Evolutionary conservation across 2,329 filamentous ascomycete genomes (phyloP), one percentile per base, ranked within the genome.

Genomic region (Fusarium piperis): DNA sequence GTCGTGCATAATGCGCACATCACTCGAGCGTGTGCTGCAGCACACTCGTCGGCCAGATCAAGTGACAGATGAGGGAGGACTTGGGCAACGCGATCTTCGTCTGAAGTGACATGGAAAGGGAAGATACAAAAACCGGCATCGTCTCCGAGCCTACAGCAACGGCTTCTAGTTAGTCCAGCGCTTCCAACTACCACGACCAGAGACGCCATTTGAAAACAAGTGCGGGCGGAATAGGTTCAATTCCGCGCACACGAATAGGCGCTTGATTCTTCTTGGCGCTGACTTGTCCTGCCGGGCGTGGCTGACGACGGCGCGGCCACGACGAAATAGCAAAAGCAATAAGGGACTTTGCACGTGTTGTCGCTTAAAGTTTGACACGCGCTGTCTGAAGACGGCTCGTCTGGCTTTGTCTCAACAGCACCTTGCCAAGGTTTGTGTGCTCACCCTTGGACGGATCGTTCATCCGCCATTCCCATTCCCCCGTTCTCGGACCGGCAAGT

Each of bases 291-390:
- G 71, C 63, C 64, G 60, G 60, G 38, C 65, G 64, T 75, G 67
- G 74, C 71, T 74, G 70, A 39, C 56, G 33, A 71, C 65, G 62
- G 73, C 61, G 64, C 64, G 59, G 63, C 57, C 62, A 44, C 52
- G 64, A 66, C 61, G 48, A 65, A 67, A 70, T 63, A 53, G 64
- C 62, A 72, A 72, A 73, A 67, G 69, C 61, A 72, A 76, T 55
- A 64, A 64, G 69, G 64, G 68, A 71, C 70, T 68, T 73, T 63
- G 70, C 74, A 76, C 74, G 74, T 77, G 74, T 72, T 41, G 64
- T 75, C 68, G 70, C 65, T 72, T 68, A 76, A 70, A 66, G 71
- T 76, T 76, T 74, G 71, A 74, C 74, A 73, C 72, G 56, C 64
- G 62, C 67, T 36, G 70, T 59, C 44, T 67, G 48, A 61, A 28